Evolutionary conservation across 2,329 filamentous ascomycete species (phyloP).

Genomic region (Penicillium sp.): DNA sequence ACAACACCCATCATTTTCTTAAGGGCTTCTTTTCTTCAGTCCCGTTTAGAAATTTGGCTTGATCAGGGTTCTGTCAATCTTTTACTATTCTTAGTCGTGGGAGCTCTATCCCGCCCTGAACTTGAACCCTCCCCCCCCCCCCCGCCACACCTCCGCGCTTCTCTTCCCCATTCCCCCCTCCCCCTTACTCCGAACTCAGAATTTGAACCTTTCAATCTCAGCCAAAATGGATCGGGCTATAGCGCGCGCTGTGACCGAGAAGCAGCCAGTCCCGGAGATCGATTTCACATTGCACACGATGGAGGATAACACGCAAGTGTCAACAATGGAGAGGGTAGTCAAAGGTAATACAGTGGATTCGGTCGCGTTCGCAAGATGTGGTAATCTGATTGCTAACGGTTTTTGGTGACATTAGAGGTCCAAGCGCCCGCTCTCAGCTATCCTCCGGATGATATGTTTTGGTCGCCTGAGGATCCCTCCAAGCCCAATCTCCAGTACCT

Average conservation of each 20-base stretch:
- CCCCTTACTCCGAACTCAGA: conserved; percentile 8
- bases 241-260: conserved; percentile 88
- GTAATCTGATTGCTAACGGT: conserved; percentile 15
- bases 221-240: conserved; percentile 50
- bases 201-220: background rate
- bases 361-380: conserved; percentile 3
- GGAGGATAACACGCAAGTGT: conserved; percentile 96
- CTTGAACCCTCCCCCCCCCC: conserved; percentile 3
- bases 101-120: conserved; percentile 13
- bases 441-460: conserved; percentile 92
- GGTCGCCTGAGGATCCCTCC: conserved; percentile 75
- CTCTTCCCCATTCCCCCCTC: background rate
- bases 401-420: conserved; percentile 64
- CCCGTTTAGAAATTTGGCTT: background rate
- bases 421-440: conserved; percentile 94
- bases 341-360: conserved; percentile 68
- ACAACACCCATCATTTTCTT: conserved; percentile 7
- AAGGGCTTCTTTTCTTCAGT: background rate
- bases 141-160: conserved; percentile 16
- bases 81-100: conserved; percentile 5
- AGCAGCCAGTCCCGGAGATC: conserved; percentile 95
- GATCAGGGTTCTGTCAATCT: background rate
- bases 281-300: conserved; percentile 98
- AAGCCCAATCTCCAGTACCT: conserved; percentile 94
- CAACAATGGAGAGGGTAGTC: conserved; percentile 91